Conservation (phyloP, 1,139 yeast genomes). For the Zygosaccharomyces pseudobailii region DNA sequence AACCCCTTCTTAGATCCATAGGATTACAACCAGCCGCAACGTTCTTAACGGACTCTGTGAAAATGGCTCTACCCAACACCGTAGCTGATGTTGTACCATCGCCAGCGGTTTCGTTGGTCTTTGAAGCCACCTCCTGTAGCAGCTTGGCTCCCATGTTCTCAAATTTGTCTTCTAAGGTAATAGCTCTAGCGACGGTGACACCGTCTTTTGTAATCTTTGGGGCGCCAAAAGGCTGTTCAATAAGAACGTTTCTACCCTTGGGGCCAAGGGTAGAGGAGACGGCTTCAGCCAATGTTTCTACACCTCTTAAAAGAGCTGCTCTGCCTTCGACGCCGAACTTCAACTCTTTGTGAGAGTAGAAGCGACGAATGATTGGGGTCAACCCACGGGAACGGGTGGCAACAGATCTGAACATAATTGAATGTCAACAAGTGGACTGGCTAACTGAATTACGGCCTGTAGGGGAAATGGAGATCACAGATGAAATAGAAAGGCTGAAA, state of each 20-base stretch:
- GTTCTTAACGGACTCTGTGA: slow-evolving; percentile 95
- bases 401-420: slow-evolving; percentile 27
- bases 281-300: slow-evolving; percentile 93
- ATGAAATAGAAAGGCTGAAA: not conserved
- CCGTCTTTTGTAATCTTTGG: slow-evolving; percentile 99
- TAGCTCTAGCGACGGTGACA: slow-evolving; percentile 93
- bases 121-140: slow-evolving; percentile 95
- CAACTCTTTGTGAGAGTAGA: slow-evolving; percentile 85
- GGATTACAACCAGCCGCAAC: slow-evolving; percentile 99
- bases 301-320: slow-evolving; percentile 94
- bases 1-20: slow-evolving; percentile 98
- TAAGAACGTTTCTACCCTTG: slow-evolving; percentile 95
- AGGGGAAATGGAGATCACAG: not conserved
- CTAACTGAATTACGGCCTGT: not conserved
- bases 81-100: slow-evolving; percentile 99
- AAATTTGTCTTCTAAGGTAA: slow-evolving; percentile 83
- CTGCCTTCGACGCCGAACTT: slow-evolving; percentile 98
- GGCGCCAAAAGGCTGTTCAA: slow-evolving; percentile 94
- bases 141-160: slow-evolving; percentile 94
- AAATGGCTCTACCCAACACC: slow-evolving; percentile 92
- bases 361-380: slow-evolving; percentile 23
- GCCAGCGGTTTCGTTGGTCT: slow-evolving; percentile 98
- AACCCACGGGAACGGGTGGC: slow-evolving; percentile 23
- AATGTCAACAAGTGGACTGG: slow-evolving; percentile 2
- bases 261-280: slow-evolving; percentile 97